phyloP scores from a whole-genome alignment of 2,329 filamentous ascomycete species.

The Septoria petroselini region DNA sequence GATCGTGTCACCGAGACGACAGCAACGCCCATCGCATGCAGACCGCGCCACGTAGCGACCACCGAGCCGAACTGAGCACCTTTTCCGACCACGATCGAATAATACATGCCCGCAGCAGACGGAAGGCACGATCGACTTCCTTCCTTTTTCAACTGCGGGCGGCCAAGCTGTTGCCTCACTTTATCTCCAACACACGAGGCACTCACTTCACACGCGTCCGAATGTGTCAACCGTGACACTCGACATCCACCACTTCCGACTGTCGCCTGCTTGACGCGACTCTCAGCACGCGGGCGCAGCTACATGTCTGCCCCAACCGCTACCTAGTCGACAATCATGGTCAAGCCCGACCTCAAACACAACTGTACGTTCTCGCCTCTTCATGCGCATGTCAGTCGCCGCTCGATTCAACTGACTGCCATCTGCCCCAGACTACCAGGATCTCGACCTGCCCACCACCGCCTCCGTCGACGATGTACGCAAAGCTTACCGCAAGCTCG shows the following conservation, averaged over 20 bases:
- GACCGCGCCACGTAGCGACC: too few species aligned
- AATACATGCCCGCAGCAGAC: too few species aligned
- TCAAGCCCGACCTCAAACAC: conserved; percentile 38
- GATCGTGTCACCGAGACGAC: neutral
- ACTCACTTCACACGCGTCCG: conserved; percentile 12
- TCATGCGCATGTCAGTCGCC: too few species aligned
- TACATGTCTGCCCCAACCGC: conserved; percentile 17
- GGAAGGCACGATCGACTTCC: neutral
- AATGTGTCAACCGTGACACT: conserved; percentile 18
- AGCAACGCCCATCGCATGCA: neutral
- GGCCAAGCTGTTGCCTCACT: neutral
- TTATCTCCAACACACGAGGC: neutral
- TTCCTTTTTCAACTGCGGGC: neutral
- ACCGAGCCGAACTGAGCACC: too few species aligned
- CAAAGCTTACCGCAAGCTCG: conserved; percentile 81
- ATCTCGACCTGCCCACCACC: conserved; percentile 67
- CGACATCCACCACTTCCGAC: neutral
- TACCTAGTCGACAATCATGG: conserved; percentile 31
- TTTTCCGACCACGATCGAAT: too few species aligned
- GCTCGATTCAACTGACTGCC: conserved; percentile 7
- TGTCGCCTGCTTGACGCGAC: conserved; percentile 8
- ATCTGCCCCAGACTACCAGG: conserved; percentile 54
- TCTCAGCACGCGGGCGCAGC: conserved; percentile 8
- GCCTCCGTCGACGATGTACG: conserved; percentile 74
- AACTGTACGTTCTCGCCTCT: conserved; percentile 21